Conservation (phyloP, 2,329 filamentous ascomycete genomes). For the Aspergillus fischeri region DNA sequence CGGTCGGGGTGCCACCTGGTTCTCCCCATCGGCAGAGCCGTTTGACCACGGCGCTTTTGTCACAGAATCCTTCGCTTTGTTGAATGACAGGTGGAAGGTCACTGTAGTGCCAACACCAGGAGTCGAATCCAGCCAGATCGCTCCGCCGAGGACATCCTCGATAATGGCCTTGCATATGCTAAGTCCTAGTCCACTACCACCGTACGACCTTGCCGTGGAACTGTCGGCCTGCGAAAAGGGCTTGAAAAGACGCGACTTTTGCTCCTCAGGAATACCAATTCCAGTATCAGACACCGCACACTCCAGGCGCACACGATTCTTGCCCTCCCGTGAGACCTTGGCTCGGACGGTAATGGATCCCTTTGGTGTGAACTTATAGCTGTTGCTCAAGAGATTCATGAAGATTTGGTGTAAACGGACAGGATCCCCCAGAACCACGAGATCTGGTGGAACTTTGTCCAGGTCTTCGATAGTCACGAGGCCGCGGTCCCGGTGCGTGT, state of each 20-base stretch:
- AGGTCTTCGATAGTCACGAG: slow-evolving; percentile 62
- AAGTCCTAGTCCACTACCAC: slow-evolving; percentile 82
- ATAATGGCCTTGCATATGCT: slow-evolving; percentile 95
- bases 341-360: slow-evolving; percentile 83
- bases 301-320: slow-evolving; percentile 67
- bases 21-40: slow-evolving; percentile 36
- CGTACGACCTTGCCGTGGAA: slow-evolving; percentile 85
- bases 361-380: slow-evolving; percentile 86
- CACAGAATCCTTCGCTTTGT: slow-evolving; percentile 64
- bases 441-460: slow-evolving; percentile 52
- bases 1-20: slow-evolving; percentile 39
- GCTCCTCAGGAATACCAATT: slow-evolving; percentile 75
- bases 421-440: slow-evolving; percentile 78
- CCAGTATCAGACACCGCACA: slow-evolving; percentile 88
- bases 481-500: slow-evolving; percentile 59
- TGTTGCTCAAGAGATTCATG: slow-evolving; percentile 82
- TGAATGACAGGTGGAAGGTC: slow-evolving; percentile 80
- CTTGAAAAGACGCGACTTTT: slow-evolving; percentile 80
- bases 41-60: slow-evolving; percentile 56
- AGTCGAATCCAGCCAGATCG: slow-evolving; percentile 74
- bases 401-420: slow-evolving; percentile 76
- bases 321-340: slow-evolving; percentile 65
- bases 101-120: slow-evolving; percentile 59
- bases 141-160: slow-evolving; percentile 84
- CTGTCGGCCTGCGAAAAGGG: slow-evolving; percentile 92